Evolutionary conservation across 306 rosid species (phyloP).

Genomic region (Gynostemma pentaphyllum): DNA sequence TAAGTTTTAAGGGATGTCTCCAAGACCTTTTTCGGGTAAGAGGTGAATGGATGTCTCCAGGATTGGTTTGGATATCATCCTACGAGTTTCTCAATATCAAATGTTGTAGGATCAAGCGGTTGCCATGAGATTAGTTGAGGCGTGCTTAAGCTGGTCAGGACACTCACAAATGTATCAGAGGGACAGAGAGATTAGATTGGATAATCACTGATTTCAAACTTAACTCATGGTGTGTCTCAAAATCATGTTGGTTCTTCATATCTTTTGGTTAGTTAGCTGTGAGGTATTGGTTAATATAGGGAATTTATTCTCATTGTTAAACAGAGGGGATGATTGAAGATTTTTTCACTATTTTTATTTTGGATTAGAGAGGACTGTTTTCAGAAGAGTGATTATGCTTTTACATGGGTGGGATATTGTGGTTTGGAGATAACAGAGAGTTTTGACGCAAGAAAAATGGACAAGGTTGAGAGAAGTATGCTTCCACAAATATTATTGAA

Average conservation of each 20-base stretch:
- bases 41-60: too few species aligned
- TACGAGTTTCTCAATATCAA: too few species aligned
- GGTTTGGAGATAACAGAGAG: not conserved
- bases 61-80: too few species aligned
- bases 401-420: not conserved
- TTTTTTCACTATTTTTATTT: not conserved
- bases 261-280: not conserved
- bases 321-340: not conserved
- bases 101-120: too few species aligned
- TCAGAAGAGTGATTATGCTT: not conserved
- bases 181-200: not conserved
- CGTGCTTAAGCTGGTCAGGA: too few species aligned
- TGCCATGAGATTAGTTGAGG: too few species aligned
- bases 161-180: too few species aligned
- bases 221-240: not conserved
- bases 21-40: too few species aligned
- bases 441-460: not conserved
- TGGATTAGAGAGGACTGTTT: not conserved
- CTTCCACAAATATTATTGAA: not conserved
- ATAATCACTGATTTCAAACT: not conserved
- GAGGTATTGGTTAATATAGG: not conserved
- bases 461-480: not conserved
- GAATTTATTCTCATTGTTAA: not conserved
- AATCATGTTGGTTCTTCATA: not conserved
- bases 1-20: not conserved